Conservation (phyloP, 257 asterid genomes). For the Voacanga thouarsii region DNA sequence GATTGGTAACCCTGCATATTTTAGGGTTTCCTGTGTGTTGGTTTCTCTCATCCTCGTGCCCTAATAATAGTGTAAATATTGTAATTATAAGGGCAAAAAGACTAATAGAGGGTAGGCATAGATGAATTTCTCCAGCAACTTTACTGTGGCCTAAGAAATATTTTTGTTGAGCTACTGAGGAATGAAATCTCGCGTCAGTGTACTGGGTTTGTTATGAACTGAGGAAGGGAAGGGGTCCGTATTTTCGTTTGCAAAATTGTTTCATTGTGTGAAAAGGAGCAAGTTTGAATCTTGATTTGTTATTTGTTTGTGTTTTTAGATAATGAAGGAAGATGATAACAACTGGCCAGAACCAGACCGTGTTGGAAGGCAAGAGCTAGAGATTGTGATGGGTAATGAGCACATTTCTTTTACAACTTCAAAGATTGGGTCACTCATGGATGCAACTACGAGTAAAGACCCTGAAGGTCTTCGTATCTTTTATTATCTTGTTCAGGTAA, state of each 20-base stretch:
- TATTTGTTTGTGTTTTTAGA: conserved; percentile 33
- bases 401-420: conserved; percentile 96
- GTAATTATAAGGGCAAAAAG: neutral
- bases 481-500: conserved; percentile 97
- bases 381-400: conserved; percentile 98
- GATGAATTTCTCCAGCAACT: neutral
- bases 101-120: neutral
- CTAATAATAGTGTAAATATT: neutral
- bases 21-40: neutral
- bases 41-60: neutral
- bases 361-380: conserved; percentile 99
- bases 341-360: conserved; percentile 99
- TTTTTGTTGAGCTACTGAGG: neutral
- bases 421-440: conserved; percentile 98
- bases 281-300: neutral
- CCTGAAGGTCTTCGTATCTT: conserved; percentile 92
- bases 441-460: conserved; percentile 91
- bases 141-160: neutral
- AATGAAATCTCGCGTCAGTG: neutral
- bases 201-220: neutral
- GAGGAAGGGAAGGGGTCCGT: neutral
- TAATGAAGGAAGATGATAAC: conserved; percentile 97
- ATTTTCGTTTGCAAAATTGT: neutral
- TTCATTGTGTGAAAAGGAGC: neutral
- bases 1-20: neutral